Evolutionary conservation across 2,329 filamentous ascomycete genomes (phyloP).

Genomic region (Fusarium sp.): DNA sequence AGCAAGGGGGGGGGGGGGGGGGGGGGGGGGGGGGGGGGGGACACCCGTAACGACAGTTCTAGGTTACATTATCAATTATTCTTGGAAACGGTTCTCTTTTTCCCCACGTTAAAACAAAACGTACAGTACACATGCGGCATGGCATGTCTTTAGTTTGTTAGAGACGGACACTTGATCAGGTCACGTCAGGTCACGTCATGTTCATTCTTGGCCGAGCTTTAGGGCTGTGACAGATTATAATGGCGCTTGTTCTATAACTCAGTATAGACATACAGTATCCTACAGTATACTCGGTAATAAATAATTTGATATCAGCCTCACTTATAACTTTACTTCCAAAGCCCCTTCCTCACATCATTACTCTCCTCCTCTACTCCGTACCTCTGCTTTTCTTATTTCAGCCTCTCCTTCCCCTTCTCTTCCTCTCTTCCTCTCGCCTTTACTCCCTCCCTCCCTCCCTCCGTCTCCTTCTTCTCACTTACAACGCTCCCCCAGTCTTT

Average conservation of each 20-base stretch:
- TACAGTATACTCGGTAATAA: neutral
- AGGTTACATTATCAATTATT: neutral
- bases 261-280: neutral
- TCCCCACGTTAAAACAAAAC: neutral
- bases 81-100: neutral
- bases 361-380: too few relatives aligned
- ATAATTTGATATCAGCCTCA: conserved; percentile 1
- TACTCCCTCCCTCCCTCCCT: conserved; percentile 5
- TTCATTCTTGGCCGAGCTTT: conserved; percentile 11
- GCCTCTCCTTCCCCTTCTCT: conserved; percentile 4
- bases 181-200: conserved; percentile 12
- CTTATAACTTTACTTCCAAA: neutral
- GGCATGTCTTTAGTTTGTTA: too few relatives aligned
- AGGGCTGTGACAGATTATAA: neutral
- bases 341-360: conserved; percentile 12
- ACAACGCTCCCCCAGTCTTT: conserved; percentile 17
- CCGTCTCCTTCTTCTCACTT: conserved; percentile 18
- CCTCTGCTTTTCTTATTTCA: too few relatives aligned
- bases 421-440: neutral
- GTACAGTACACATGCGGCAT: neutral
- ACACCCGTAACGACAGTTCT: neutral
- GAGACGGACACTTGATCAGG: neutral
- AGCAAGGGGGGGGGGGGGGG: neutral
- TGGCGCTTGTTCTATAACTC: neutral
- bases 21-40: neutral